Percentiles rank a stretch among this genome's conserved stretches.
Conservation (phyloP, 2,329 filamentous ascomycete species). For the Penicillium sp. region DNA sequence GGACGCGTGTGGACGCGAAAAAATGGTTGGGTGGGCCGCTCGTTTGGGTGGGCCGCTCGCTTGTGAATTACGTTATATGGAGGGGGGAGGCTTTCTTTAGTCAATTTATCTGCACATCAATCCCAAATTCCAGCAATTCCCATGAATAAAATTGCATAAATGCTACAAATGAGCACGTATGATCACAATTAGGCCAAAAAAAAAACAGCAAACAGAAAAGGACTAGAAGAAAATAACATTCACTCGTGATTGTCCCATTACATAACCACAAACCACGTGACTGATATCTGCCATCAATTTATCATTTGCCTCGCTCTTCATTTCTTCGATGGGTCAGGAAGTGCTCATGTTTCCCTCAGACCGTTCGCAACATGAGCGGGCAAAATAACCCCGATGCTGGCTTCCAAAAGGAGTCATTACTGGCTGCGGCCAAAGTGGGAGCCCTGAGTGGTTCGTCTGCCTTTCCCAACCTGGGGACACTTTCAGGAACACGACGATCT, state of each 20-base stretch:
- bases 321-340: neutral
- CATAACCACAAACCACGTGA: conserved; percentile 16
- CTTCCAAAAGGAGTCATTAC: conserved; percentile 20
- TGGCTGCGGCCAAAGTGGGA: conserved; percentile 57
- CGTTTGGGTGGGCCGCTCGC: no score
- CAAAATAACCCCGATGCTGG: conserved; percentile 14
- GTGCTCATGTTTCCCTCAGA: conserved; percentile 6
- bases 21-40: no score
- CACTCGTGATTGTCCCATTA: conserved; percentile 2
- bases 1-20: no score
- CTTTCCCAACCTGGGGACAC: conserved; percentile 8
- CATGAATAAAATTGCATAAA: no score
- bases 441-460: conserved; percentile 54
- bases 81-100: no score
- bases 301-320: conserved; percentile 1
- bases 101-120: no score
- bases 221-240: neutral
- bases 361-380: conserved; percentile 29
- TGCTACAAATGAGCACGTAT: no score
- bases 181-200: neutral
- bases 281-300: conserved; percentile 1
- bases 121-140: no score
- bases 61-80: no score
- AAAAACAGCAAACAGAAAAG: neutral
- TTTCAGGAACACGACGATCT: neutral